Conservation (phyloP, 2,329 filamentous ascomycete species). For the Westerdykella ornata region DNA sequence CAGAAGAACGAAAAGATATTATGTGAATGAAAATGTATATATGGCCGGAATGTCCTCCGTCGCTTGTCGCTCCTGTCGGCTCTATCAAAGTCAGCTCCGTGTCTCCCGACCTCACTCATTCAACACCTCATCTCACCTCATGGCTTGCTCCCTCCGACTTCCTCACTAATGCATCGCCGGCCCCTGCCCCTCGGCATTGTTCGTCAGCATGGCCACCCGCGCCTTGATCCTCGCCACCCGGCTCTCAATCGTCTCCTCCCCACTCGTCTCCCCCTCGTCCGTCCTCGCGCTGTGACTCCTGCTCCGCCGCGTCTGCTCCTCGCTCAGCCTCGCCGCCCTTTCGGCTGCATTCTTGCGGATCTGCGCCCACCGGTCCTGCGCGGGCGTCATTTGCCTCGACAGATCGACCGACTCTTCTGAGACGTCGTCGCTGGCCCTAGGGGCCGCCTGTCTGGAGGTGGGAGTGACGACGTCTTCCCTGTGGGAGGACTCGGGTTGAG, state of each 20-base stretch:
- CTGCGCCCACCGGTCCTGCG: slow-evolving; percentile 84
- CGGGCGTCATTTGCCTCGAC: slow-evolving; percentile 31
- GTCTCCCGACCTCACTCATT: too few relatives aligned
- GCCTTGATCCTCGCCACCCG: slow-evolving; percentile 97
- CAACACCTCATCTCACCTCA: too few relatives aligned
- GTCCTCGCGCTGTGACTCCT: slow-evolving; percentile 52
- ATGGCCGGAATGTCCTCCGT: too few relatives aligned
- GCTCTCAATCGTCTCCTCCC: slow-evolving; percentile 94
- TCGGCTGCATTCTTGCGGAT: slow-evolving; percentile 92
- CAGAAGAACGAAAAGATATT: too few relatives aligned
- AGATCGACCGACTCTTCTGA: slow-evolving; percentile 42
- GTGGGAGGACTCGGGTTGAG: slow-evolving; percentile 9
- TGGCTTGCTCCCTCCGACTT: too few relatives aligned
- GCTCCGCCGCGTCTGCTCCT: slow-evolving; percentile 55
- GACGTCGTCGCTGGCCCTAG: slow-evolving; percentile 25
- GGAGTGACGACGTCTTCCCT: slow-evolving; percentile 15
- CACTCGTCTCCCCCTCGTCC: slow-evolving; percentile 85
- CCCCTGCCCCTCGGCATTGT: slow-evolving; percentile 36
- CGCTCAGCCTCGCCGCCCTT: slow-evolving; percentile 60
- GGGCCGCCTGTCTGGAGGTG: slow-evolving; percentile 10
- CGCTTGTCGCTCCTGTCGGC: too few relatives aligned
- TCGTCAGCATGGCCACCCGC: slow-evolving; percentile 87
- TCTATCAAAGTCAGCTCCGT: too few relatives aligned
- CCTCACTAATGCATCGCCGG: too few relatives aligned
- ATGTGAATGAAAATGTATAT: too few relatives aligned